Base-by-base conservation (phyloP, 225 moss, liverwort and hornwort species). In the Lunularia cruciata region DNA sequence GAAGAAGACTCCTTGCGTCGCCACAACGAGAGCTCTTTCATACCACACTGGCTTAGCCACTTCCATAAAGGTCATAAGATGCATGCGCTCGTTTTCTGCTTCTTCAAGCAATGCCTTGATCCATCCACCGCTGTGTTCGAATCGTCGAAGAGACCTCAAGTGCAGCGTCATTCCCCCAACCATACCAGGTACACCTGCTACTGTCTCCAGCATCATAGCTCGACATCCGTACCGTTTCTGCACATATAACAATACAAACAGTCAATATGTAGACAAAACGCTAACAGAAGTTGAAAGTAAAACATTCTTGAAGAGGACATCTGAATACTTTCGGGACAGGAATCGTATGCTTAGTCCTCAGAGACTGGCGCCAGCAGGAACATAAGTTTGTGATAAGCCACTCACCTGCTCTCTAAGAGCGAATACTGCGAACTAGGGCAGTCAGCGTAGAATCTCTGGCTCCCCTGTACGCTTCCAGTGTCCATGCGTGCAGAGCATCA, bases 41-140 rank as follows among this genome's bases (percentile, higher is more conserved):
- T 81, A 98, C 96, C 92, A 92, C 18, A 45, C 74, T n/a, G 96
- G 96, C 46, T 89, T 20, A 6, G 93, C 81, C 45, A 98, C 73
- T 28, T 98, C 96, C 96, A 91, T 90, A 13, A 91, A 90, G 4
- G 87, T 90, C 96, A 98, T 98, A 36, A 98, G 77, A 81, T 98
- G 96, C 96, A 98, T 98, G 0, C 96, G 87, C 78, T 98, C 96
- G 22, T 98, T 98, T 69, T 98, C 96, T n/a, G 96, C 96, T 64
- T 98, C 96, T 58, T 98, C 96, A 4, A 98, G 72, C 7, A 98
- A 75, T 1, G 90, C 96, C 78, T 91, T 92, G 69, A 98, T 91
- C 96, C 96, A 98, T 11, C 95, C 95, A 4, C 96, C 96, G 38
- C 90, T 92, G 11, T 86, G 85, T 70, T 98, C 76, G 59, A 98